Evolutionary conservation across 202 grass and related monocot genomes (phyloP).

Genomic region (Eragrostis tef): DNA sequence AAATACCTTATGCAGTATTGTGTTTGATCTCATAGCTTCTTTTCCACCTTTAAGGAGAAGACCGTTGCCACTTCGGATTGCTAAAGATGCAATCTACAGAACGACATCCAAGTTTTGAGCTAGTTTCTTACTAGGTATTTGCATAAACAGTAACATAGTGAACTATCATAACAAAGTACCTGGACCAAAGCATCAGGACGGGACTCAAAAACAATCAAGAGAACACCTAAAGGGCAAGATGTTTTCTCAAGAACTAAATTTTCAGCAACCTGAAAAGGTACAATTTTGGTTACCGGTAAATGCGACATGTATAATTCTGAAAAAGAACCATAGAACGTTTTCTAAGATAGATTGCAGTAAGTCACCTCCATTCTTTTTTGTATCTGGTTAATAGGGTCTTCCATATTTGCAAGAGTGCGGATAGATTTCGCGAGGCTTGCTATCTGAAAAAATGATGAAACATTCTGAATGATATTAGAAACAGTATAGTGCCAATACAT

Average conservation of each 20-base stretch:
- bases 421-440: conserved; percentile 87
- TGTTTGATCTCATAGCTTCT: conserved; percentile 93
- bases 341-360: neutral
- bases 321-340: neutral
- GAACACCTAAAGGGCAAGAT: conserved; percentile 81
- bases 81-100: conserved; percentile 89
- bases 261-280: conserved; percentile 74
- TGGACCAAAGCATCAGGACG: conserved; percentile 96
- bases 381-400: conserved; percentile 81
- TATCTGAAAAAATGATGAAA: conserved; percentile 66
- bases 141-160: conserved; percentile 6
- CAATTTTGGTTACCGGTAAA: neutral
- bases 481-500: neutral
- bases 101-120: conserved; percentile 16
- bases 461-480: conserved; percentile 31
- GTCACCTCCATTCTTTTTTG: conserved; percentile 80
- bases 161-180: conserved; percentile 49
- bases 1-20: conserved; percentile 88
- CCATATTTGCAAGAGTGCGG: conserved; percentile 84
- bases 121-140: conserved; percentile 15
- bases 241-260: conserved; percentile 86
- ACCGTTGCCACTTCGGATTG: conserved; percentile 91
- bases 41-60: conserved; percentile 98
- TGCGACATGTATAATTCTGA: neutral
- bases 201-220: conserved; percentile 94